phyloP scores from a whole-genome alignment of 2,329 filamentous ascomycete species.

The Aspergillus spinulosporus region DNA sequence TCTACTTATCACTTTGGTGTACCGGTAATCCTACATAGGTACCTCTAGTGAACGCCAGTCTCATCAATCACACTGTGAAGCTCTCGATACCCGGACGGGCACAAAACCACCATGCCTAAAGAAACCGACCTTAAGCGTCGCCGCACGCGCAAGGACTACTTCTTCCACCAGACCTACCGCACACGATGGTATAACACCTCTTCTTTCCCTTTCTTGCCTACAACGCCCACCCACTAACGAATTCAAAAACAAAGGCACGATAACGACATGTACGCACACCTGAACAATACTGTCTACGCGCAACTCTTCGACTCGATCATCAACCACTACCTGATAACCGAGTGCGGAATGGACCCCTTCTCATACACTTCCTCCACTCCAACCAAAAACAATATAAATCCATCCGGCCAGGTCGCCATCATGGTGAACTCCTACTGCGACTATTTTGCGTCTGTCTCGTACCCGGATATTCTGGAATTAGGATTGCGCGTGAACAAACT shows the following conservation, averaged over 20 bases:
- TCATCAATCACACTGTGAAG: too few relatives aligned
- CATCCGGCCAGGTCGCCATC: slow-evolving; percentile 66
- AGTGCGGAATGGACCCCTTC: slow-evolving; percentile 73
- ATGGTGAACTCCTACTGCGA: slow-evolving; percentile 84
- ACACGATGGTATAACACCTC: slow-evolving; percentile 69
- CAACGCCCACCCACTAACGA: background rate
- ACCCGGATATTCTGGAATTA: slow-evolving; percentile 78
- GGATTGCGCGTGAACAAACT: slow-evolving; percentile 80
- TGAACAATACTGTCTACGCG: slow-evolving; percentile 89
- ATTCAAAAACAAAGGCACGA: slow-evolving; percentile 63
- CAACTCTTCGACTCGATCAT: slow-evolving; percentile 86
- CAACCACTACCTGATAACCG: slow-evolving; percentile 81
- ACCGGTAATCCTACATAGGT: background rate
- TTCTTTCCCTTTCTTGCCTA: slow-evolving; percentile 1
- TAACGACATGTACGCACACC: slow-evolving; percentile 92
- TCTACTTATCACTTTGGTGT: background rate
- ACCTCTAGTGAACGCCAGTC: too few relatives aligned
- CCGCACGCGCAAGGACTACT: slow-evolving; percentile 67
- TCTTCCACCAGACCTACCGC: slow-evolving; percentile 75
- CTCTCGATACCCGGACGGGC: too few relatives aligned
- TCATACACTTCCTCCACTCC: slow-evolving; percentile 35
- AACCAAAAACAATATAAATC: background rate
- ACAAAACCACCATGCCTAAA: slow-evolving; percentile 27
- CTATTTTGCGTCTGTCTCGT: slow-evolving; percentile 79
- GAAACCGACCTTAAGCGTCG: slow-evolving; percentile 58